Conservation (phyloP, 1,284 basidiomycete species). For the Phlebopus sp. region DNA sequence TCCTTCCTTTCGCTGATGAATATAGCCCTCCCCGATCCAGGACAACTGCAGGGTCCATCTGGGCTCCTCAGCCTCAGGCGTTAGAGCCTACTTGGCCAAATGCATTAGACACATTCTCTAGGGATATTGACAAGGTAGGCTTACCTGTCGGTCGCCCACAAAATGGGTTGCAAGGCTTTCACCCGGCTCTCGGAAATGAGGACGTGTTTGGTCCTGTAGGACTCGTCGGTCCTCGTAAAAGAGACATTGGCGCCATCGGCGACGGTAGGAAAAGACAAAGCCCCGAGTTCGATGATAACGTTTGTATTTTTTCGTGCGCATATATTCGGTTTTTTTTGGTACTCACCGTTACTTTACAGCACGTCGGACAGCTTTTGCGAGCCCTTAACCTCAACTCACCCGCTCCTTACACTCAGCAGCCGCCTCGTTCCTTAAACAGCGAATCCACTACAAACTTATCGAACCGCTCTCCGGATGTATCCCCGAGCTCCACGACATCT, state of each 20-base stretch:
- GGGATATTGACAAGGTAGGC: slow-evolving; percentile 41
- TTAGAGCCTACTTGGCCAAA: slow-evolving; percentile 63
- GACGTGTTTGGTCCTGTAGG: slow-evolving; percentile 68
- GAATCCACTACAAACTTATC: slow-evolving; percentile 39
- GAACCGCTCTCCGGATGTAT: slow-evolving; percentile 59
- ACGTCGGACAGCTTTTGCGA: slow-evolving; percentile 73
- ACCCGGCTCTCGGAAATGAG: slow-evolving; percentile 38
- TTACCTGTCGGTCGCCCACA: slow-evolving; percentile 15
- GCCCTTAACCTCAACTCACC: slow-evolving; percentile 74
- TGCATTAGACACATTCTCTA: slow-evolving; percentile 56
- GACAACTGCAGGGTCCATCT: slow-evolving; percentile 55
- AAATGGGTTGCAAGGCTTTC: slow-evolving; percentile 26
- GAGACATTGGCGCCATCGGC: slow-evolving; percentile 67
- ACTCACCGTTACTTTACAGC: slow-evolving; percentile 38
- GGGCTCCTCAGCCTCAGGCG: slow-evolving; percentile 73
- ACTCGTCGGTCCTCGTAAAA: slow-evolving; percentile 40
- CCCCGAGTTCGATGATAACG: slow-evolving; percentile 54
- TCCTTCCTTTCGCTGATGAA: slow-evolving; percentile 27
- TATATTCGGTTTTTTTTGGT: slow-evolving; percentile 28
- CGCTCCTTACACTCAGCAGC: slow-evolving; percentile 47
- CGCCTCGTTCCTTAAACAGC: slow-evolving; percentile 37
- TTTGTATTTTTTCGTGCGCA: slow-evolving; percentile 23
- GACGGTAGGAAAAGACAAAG: slow-evolving; percentile 66
- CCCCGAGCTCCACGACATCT: slow-evolving; percentile 63
- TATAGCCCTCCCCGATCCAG: slow-evolving; percentile 35